phyloP scores from a whole-genome alignment of 805 yeast genomes.

The Metschnikowia bowlesiae region DNA sequence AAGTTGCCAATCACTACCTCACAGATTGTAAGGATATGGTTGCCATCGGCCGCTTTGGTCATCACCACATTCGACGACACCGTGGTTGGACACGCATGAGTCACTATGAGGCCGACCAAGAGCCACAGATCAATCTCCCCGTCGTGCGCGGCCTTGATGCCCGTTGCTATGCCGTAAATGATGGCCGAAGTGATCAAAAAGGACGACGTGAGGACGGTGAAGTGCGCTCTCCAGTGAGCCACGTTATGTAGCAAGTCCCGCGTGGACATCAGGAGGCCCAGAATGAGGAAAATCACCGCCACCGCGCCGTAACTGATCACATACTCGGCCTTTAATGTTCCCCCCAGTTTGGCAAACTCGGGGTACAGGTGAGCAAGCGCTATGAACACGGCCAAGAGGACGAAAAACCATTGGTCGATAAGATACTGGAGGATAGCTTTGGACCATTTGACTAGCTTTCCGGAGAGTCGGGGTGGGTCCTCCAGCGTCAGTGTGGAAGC shows the following conservation, averaged over 20 bases:
- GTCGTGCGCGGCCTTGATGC: conserved; percentile 55
- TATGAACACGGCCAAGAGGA: conserved; percentile 65
- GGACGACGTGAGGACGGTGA: conserved; percentile 60
- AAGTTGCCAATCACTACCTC: conserved; percentile 84
- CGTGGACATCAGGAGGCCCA: conserved; percentile 76
- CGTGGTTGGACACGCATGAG: conserved; percentile 88
- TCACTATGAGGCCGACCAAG: conserved; percentile 74
- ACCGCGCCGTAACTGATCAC: conserved; percentile 83
- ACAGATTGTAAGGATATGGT: conserved; percentile 70
- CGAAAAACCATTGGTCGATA: conserved; percentile 68
- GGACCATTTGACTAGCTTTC: background rate
- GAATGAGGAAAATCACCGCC: conserved; percentile 75
- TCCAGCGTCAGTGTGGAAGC: background rate
- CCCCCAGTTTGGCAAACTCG: conserved; percentile 78
- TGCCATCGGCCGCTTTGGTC: conserved; percentile 84
- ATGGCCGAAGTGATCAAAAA: conserved; percentile 69
- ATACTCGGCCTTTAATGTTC: conserved; percentile 68
- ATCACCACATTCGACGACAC: conserved; percentile 89
- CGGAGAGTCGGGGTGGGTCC: background rate
- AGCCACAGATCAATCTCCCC: conserved; percentile 67
- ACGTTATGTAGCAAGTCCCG: conserved; percentile 56
- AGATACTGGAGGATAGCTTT: conserved; percentile 23
- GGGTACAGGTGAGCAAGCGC: conserved; percentile 78
- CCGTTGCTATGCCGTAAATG: conserved; percentile 69
- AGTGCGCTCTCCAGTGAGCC: conserved; percentile 78